Evolutionary conservation across 106 monocot genomes (phyloP).

Genomic region (Hemerocallis citrina): DNA sequence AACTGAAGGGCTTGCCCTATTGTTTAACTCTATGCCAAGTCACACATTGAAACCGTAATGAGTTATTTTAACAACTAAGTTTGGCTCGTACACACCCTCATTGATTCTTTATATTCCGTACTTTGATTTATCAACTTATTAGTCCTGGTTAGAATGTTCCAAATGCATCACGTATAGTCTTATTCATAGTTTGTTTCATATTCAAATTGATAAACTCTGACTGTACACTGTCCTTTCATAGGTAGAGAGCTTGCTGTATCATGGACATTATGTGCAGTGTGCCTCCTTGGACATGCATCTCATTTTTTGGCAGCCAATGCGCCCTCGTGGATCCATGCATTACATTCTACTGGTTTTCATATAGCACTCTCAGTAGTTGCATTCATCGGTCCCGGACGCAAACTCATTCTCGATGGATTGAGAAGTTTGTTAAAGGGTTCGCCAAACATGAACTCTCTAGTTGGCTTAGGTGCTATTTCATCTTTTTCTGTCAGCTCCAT

Average conservation of each 20-base stretch:
- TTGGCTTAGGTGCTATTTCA: constrained; percentile 95
- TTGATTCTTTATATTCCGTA: neutral
- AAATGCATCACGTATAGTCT: neutral
- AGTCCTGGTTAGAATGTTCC: neutral
- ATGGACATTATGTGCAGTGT: constrained; percentile 97
- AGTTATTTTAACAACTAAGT: neutral
- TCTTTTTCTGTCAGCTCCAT: constrained; percentile 91
- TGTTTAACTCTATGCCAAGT: neutral
- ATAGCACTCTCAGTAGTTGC: constrained; percentile 84
- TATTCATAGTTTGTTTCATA: neutral
- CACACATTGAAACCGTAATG: neutral
- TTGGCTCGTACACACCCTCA: neutral
- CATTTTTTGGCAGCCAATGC: constrained; percentile 64
- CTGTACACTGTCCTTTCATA: constrained; percentile 2
- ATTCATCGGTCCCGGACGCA: constrained; percentile 82
- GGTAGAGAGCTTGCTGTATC: constrained; percentile 95
- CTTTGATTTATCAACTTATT: neutral
- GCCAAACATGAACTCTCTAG: constrained; percentile 98
- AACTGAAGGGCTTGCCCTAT: neutral
- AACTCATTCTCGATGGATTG: constrained; percentile 81
- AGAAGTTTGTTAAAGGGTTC: constrained; percentile 67
- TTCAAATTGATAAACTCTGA: too few species aligned
- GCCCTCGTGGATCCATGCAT: constrained; percentile 68
- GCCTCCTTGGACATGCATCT: constrained; percentile 76
- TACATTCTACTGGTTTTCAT: constrained; percentile 83